Evolutionary conservation across 768 basidiomycete species (phyloP).

Genomic region (Serendipita vermifera): DNA sequence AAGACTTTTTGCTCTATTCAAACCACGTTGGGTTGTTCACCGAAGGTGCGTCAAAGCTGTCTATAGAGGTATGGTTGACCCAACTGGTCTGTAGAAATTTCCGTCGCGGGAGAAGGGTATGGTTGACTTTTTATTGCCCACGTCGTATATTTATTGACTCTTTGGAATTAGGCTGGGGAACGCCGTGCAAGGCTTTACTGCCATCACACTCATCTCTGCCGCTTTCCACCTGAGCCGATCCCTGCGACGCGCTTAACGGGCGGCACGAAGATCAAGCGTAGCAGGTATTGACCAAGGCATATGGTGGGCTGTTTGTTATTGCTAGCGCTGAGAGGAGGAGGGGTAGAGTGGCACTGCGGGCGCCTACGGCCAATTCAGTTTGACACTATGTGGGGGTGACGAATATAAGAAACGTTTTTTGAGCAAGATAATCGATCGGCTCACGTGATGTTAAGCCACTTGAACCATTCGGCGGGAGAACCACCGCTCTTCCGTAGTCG

Average conservation of each 20-base stretch:
- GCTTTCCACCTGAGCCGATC: constrained; percentile 6
- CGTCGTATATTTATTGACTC: constrained; percentile 6
- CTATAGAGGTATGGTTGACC: too few species aligned
- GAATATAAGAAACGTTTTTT: too few species aligned
- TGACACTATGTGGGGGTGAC: too few species aligned
- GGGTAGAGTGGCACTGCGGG: too few species aligned
- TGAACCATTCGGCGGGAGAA: too few species aligned
- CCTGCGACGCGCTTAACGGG: background rate
- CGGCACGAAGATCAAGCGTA: background rate
- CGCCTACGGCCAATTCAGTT: too few species aligned
- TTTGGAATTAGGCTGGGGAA: constrained; percentile 51
- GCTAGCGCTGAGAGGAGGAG: too few species aligned
- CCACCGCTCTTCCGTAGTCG: too few species aligned
- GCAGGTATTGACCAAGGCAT: background rate
- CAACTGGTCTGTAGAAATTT: constrained; percentile 49
- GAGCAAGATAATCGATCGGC: too few species aligned
- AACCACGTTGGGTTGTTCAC: constrained; percentile 83
- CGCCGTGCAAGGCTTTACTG: constrained; percentile 85
- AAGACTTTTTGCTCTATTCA: constrained; percentile 71
- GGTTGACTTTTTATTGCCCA: constrained; percentile 18
- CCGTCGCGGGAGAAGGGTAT: constrained; percentile 71
- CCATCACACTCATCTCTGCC: constrained; percentile 23
- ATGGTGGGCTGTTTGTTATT: too few species aligned
- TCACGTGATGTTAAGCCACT: too few species aligned
- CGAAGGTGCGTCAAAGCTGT: constrained; percentile 26